These are phyloP conservation scores for Trametes elegans DNA, from an alignment of 768 basidiomycete genomes.

Conservation along the genomic window DNA sequence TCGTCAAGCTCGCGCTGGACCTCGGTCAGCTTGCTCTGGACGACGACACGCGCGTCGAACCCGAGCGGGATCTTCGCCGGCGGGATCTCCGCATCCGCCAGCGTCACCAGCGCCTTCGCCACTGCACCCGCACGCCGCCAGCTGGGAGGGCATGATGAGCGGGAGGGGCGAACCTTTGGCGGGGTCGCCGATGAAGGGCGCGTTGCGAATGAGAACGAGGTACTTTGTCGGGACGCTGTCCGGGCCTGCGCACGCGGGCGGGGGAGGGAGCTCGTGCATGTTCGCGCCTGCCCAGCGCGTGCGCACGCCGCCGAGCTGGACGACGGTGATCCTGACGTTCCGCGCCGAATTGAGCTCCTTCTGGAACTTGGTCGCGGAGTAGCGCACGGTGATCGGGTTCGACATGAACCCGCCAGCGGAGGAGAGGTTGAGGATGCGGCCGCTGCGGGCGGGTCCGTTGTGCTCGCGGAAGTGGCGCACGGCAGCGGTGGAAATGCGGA, in stretches of 20 bases:
- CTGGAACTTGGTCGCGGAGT: slow-evolving; percentile 35
- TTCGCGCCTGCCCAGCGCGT: slow-evolving; percentile 19
- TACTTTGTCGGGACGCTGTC: background rate
- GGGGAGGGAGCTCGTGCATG: background rate
- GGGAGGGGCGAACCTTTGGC: background rate
- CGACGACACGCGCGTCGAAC: background rate
- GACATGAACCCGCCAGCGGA: slow-evolving; percentile 33
- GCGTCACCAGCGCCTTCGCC: too few relatives aligned
- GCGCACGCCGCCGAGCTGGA: slow-evolving; percentile 24
- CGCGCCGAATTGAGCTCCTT: slow-evolving; percentile 22
- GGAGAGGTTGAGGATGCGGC: slow-evolving; percentile 33
- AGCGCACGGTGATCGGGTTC: slow-evolving; percentile 33
- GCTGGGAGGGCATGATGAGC: too few relatives aligned
- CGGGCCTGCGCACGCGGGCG: slow-evolving; percentile 1
- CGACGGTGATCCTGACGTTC: slow-evolving; percentile 22
- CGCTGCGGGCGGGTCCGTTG: slow-evolving; percentile 20
- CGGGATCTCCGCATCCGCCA: slow-evolving; percentile 4
- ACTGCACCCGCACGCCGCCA: too few relatives aligned
- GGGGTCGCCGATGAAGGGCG: background rate
- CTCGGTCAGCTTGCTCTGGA: slow-evolving; percentile 1
- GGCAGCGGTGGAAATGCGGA: slow-evolving; percentile 30
- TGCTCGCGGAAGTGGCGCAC: slow-evolving; percentile 19
- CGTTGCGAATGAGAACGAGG: background rate
- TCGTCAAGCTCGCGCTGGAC: slow-evolving; percentile 4
- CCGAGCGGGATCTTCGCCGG: slow-evolving; percentile 1